A percentile compares a stretch with the other conserved stretches of the same genome.
Evolutionary conservation across 2,329 filamentous ascomycete species (phyloP).

Genomic region (Fusarium annulatum): DNA sequence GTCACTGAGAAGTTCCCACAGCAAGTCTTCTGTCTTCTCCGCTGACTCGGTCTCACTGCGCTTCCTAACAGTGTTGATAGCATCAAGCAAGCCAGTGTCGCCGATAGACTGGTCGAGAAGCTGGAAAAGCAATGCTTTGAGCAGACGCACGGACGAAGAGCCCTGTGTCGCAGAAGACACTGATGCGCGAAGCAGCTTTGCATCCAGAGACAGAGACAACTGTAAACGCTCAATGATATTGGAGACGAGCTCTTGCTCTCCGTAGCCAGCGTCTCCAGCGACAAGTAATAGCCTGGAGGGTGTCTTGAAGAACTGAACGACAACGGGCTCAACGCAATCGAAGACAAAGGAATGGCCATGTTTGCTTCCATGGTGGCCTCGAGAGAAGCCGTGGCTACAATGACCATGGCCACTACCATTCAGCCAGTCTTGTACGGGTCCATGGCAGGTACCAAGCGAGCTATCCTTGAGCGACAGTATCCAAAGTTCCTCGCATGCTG

Average conservation of each 20-base stretch:
- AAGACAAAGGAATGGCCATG: background rate
- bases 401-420: background rate
- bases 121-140: background rate
- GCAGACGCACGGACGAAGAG: background rate
- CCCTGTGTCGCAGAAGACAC: fast-evolving
- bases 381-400: background rate
- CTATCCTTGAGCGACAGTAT: background rate
- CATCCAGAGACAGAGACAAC: background rate
- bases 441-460: background rate
- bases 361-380: background rate
- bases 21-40: background rate
- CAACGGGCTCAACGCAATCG: background rate
- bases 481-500: background rate
- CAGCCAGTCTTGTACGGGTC: background rate
- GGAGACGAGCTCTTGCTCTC: background rate
- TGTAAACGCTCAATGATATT: background rate
- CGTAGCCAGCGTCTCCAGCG: background rate
- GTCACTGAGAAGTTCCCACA: background rate
- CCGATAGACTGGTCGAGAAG: background rate
- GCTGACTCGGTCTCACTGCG: background rate
- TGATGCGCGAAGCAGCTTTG: background rate
- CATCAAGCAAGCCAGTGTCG: background rate
- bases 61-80: background rate
- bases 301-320: background rate
- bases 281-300: background rate